Percentiles rank a stretch among this genome's conserved stretches.
These are phyloP conservation scores for Rosa lucieae DNA, from an alignment of 306 rosid species.

Conservation along the genomic window DNA sequence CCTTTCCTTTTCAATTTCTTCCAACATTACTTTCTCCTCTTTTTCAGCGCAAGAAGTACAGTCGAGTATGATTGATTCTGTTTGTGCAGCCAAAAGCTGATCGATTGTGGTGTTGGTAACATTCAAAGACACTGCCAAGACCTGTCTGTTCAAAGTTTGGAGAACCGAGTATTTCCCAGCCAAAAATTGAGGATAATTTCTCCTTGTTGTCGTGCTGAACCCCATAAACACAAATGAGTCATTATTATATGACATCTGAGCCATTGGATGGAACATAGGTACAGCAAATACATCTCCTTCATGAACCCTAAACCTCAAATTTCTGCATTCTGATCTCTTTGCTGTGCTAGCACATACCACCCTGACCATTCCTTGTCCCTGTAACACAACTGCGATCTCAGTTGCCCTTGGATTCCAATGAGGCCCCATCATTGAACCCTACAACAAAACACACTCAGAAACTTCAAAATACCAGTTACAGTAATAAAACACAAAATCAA, in stretches of 20 bases:
- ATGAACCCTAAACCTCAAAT: slow-evolving; percentile 58
- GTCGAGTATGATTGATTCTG: slow-evolving; percentile 54
- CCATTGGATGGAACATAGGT: slow-evolving; percentile 83
- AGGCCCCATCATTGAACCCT: slow-evolving; percentile 95
- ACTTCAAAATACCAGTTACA: background rate
- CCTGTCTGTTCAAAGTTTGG: slow-evolving; percentile 39
- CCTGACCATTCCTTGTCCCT: slow-evolving; percentile 76
- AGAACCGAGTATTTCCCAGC: slow-evolving; percentile 67
- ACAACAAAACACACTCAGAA: background rate
- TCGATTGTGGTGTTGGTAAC: slow-evolving; percentile 46
- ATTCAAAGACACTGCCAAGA: slow-evolving; percentile 66
- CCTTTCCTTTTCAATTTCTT: slow-evolving; percentile 38
- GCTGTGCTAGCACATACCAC: slow-evolving; percentile 52
- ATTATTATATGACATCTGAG: slow-evolving; percentile 74
- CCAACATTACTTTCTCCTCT: slow-evolving; percentile 57
- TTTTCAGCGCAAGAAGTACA: slow-evolving; percentile 87
- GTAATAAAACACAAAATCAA: background rate
- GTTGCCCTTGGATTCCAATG: slow-evolving; percentile 84
- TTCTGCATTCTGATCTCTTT: slow-evolving; percentile 36
- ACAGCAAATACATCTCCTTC: slow-evolving; percentile 77
- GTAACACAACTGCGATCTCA: slow-evolving; percentile 60
- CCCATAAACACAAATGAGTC: slow-evolving; percentile 75
- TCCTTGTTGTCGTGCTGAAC: slow-evolving; percentile 56
- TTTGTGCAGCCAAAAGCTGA: slow-evolving; percentile 42
- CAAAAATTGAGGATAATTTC: slow-evolving; percentile 62